Base-by-base conservation (phyloP, 495 filamentous ascomycete genomes). In the Trichoderma virens region DNA sequence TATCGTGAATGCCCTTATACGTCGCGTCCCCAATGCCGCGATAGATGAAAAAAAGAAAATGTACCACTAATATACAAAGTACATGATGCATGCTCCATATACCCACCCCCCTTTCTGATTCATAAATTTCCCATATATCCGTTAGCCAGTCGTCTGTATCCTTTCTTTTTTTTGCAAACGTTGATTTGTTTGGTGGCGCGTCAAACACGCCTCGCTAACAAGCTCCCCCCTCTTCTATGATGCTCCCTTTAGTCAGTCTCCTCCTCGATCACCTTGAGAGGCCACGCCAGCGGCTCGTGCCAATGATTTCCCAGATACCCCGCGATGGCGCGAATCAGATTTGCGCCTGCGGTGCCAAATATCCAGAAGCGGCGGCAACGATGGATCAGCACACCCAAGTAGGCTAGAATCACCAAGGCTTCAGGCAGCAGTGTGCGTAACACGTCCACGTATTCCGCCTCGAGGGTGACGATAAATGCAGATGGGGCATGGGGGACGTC, bases 341-440 rank as follows among this genome's bases (percentile, higher is more conserved):
- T 63, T 32, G 65, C 60, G 3, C 77, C 78, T 1, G 74, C 66
- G 56, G 72, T 65, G 8, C 75, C 74, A 64, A 76, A 73, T 8
- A 71, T 62, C 79, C 79, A 82, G 47, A 69, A 69, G 6, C 68
- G 63, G 5, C 71, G 66, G 27, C 60, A 59, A 23, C 47, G 41
- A 68, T 80, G 72, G 27, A 80, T 41, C 5, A 79, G 18, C 3
- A 76, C 68, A 2, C 70, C 74, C 62, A 71, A 79, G 67, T 78
- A 71, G 13, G 76, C 78, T 28, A 80, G 65, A 6, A 82, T 75
- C 5, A 80, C 66, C 51, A 82, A 66, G 0, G 79, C 76, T 65
- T 78, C 76, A 0, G 79, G 74, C 59, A 68, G 67, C 23, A 75
- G 63, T 60, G 68, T n/a, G 31, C 64, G 67, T 1, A 82, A 64